Conservation (phyloP, 257 asterid genomes). For the Anisodus tanguticus region DNA sequence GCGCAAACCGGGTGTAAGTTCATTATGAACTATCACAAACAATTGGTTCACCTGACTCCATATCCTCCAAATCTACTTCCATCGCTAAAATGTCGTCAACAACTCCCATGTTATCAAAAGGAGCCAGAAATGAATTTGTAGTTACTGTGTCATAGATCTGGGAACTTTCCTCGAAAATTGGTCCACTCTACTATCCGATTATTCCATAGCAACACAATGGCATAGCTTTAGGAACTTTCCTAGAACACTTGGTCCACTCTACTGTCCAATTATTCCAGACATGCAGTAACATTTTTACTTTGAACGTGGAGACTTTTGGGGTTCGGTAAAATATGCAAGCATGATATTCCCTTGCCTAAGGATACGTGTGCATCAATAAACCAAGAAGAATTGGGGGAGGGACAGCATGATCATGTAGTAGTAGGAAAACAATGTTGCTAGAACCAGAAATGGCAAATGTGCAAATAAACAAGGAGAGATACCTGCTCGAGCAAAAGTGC, state of each 20-base stretch:
- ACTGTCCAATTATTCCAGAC: constrained; percentile 10
- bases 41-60: too few species aligned
- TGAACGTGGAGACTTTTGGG: neutral
- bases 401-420: neutral
- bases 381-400: neutral
- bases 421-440: neutral
- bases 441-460: constrained; percentile 18
- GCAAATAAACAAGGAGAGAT: constrained; percentile 15
- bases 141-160: too few species aligned
- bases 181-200: too few species aligned
- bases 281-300: neutral
- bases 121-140: too few species aligned
- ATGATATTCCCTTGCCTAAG: constrained; percentile 7
- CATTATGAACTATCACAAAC: too few species aligned
- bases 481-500: constrained; percentile 96
- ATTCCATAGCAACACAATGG: too few species aligned
- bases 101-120: too few species aligned
- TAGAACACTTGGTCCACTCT: neutral
- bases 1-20: too few species aligned
- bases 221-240: neutral
- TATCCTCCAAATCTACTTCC: too few species aligned
- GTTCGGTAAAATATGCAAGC: constrained; percentile 21
- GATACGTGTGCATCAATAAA: neutral
- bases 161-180: too few species aligned
- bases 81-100: too few species aligned